Evolutionary conservation across 352 stramenopile genomes (phyloP), one percentile per base, ranked within the genome.

Genomic region (Phytophthora fragariae): DNA sequence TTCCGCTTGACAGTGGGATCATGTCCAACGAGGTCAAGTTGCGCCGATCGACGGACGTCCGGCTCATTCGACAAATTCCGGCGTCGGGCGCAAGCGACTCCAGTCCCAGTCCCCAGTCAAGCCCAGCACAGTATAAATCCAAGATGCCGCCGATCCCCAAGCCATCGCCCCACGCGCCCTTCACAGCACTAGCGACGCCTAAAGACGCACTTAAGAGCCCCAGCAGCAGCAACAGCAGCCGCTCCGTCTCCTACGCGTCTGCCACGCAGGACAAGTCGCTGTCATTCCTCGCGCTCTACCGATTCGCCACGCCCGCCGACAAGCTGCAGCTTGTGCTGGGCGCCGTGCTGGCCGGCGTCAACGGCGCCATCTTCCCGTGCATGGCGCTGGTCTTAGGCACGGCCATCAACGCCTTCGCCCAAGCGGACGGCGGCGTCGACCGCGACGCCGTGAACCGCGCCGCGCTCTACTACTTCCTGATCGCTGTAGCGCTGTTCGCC

Each of bases 331-430:
- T 89, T 5, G 59, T 29, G 5, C 27, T 85, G 15, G 79, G 77
- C 1, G 33, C 77, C 27, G 3, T 84, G 31, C 70, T 83, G 58
- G 71, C 79, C 7, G 67, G 44, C 12, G 54, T 76, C n/a, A 89
- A 89, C 55, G 82, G 82, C 21, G 73, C 72, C 33, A 70, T 83
- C 27, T 83, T 87, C 56, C 82, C 82, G 19, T 86, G 77, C 49
- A 88, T 88, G 80, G 81, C 78, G 35, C 64, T 89, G 24, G 63
- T 88, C 21, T 87, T 89, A 56, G 82, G 81, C 29, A 68, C 84
- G 6, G 76, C 79, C 11, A 82, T 90, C 65, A 68, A 77, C 50
- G 68, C 59, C 31, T 88, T 88, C 29, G 61, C 62, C 14, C 65
- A 69, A 3, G 47, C 59, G 14, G 68, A 72, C 17, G 72, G 65